Evolutionary conservation across 1,139 yeast genomes (phyloP).

Genomic region (Zygosaccharomyces sapae): DNA sequence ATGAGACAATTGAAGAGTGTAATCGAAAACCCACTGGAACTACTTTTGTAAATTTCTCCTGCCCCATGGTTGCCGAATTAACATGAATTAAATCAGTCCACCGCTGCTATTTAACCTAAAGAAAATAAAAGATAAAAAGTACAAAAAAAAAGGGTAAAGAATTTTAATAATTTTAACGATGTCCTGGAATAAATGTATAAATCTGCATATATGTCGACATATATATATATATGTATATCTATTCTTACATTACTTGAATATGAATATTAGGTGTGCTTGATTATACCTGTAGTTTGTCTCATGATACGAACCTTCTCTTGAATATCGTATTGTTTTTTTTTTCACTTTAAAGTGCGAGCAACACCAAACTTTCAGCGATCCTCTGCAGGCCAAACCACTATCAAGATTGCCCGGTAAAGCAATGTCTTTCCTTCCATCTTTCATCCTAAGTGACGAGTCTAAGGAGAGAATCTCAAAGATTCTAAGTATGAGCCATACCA

Average conservation of each 20-base stretch:
- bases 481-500: constrained; percentile 76
- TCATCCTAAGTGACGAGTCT: constrained; percentile 52
- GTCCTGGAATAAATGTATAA: neutral
- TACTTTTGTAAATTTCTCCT: constrained; percentile 55
- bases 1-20: constrained; percentile 88
- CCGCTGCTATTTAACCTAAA: constrained; percentile 1
- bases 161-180: neutral
- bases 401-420: neutral
- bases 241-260: neutral
- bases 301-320: constrained; percentile 2
- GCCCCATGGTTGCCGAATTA: neutral
- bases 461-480: constrained; percentile 85
- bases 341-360: neutral
- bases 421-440: constrained; percentile 36
- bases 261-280: neutral
- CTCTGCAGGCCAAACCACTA: neutral
- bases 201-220: neutral
- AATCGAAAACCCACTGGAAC: constrained; percentile 92
- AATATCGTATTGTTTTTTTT: neutral
- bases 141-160: neutral
- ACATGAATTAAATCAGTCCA: neutral
- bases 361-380: neutral
- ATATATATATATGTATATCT: neutral
- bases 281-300: neutral
- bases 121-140: neutral